Evolutionary conservation across 306 rosid species (phyloP).

Genomic region (Astragalus glycyphyllos): DNA sequence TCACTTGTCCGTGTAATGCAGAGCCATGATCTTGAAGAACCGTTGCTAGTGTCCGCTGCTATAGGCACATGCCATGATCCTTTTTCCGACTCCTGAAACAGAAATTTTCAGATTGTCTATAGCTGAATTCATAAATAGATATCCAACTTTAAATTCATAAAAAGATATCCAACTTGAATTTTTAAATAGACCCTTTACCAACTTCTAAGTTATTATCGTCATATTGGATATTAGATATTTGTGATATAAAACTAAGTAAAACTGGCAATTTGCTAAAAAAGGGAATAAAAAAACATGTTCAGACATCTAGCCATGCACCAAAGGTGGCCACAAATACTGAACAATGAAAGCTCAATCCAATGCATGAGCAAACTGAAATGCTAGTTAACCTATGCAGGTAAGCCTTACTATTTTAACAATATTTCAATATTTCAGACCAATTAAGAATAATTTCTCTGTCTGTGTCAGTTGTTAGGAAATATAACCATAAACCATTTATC

Average conservation of each 20-base stretch:
- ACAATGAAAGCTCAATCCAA: too few relatives aligned
- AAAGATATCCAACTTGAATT: neutral
- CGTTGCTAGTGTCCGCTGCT: slow-evolving; percentile 44
- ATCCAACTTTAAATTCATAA: neutral
- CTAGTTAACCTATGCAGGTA: neutral
- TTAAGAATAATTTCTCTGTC: neutral
- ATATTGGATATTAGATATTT: too few relatives aligned
- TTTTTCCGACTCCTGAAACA: slow-evolving; percentile 75
- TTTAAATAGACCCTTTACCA: neutral
- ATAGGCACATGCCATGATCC: slow-evolving; percentile 91
- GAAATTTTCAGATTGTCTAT: slow-evolving; percentile 20
- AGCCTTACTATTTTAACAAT: neutral
- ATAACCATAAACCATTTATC: neutral
- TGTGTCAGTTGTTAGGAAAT: neutral
- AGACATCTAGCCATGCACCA: too few relatives aligned
- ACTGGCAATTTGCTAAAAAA: too few relatives aligned
- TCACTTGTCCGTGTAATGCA: slow-evolving; percentile 65
- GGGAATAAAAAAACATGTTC: too few relatives aligned
- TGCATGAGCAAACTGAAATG: too few relatives aligned
- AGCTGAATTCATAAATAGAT: slow-evolving; percentile 11
- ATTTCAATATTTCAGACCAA: neutral
- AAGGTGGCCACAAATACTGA: too few relatives aligned
- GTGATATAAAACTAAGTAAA: too few relatives aligned
- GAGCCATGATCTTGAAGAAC: slow-evolving; percentile 68
- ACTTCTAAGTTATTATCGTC: neutral